A percentile compares a stretch with the other conserved stretches of the same genome.
Evolutionary conservation across 352 stramenopile genomes (phyloP).

Genomic region (Elongisporangium anandrum): DNA sequence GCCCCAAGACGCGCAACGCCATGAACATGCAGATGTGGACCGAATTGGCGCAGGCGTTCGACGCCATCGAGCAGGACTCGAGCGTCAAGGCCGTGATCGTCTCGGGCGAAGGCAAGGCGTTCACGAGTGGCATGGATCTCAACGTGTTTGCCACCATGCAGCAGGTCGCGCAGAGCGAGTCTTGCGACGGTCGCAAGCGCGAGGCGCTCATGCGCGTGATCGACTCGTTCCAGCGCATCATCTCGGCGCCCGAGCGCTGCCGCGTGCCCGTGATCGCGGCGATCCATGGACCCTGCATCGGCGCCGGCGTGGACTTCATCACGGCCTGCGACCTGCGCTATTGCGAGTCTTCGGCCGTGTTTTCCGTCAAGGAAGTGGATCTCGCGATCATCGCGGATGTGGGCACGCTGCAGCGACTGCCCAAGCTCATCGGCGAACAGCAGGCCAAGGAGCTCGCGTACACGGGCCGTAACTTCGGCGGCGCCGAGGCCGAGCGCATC

Average conservation of each 20-base stretch:
- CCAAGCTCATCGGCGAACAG: slow-evolving; percentile 81
- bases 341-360: slow-evolving; percentile 73
- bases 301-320: slow-evolving; percentile 85
- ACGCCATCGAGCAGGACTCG: slow-evolving; percentile 54
- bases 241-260: slow-evolving; percentile 82
- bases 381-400: slow-evolving; percentile 88
- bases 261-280: slow-evolving; percentile 83
- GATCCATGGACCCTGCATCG: slow-evolving; percentile 79
- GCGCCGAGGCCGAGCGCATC: slow-evolving; percentile 65
- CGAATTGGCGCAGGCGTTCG: slow-evolving; percentile 67
- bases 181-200: slow-evolving; percentile 77
- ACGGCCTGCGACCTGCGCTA: slow-evolving; percentile 85
- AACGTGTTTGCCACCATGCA: slow-evolving; percentile 81
- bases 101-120: slow-evolving; percentile 70
- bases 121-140: slow-evolving; percentile 89
- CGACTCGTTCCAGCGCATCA: slow-evolving; percentile 74
- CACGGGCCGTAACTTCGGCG: slow-evolving; percentile 78
- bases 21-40: slow-evolving; percentile 91
- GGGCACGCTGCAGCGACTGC: slow-evolving; percentile 82
- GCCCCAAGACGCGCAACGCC: slow-evolving; percentile 80
- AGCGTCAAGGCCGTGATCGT: slow-evolving; percentile 75
- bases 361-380: slow-evolving; percentile 87
- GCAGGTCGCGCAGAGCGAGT: slow-evolving; percentile 44
- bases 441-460: slow-evolving; percentile 82
- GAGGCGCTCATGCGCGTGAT: slow-evolving; percentile 80